phyloP scores from a whole-genome alignment of 805 yeast genomes.

The Groenewaldozyma tartarivorans region DNA sequence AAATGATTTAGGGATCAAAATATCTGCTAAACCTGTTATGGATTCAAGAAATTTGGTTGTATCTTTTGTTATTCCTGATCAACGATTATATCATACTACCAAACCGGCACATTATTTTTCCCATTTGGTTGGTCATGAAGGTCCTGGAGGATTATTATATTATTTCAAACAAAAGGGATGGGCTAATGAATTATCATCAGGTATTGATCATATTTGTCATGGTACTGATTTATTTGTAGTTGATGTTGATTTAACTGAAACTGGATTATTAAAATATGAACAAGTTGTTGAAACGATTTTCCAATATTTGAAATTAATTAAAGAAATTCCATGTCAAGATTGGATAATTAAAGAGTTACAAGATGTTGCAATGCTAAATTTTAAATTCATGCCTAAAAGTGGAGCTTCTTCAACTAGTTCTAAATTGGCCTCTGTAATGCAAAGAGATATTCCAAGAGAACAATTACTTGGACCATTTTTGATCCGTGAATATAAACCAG shows the following conservation, averaged over 20 bases:
- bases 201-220: constrained; percentile 43
- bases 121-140: constrained; percentile 89
- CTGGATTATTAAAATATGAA: constrained; percentile 53
- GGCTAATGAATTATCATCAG: constrained; percentile 74
- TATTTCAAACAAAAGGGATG: constrained; percentile 62
- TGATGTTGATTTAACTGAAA: constrained; percentile 64
- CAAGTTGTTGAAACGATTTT: constrained; percentile 52
- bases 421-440: constrained; percentile 49
- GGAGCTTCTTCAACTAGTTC: constrained; percentile 69
- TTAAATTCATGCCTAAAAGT: constrained; percentile 72
- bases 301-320: constrained; percentile 62
- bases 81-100: constrained; percentile 52
- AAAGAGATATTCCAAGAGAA: constrained; percentile 56
- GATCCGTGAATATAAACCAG: constrained; percentile 49
- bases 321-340: constrained; percentile 50
- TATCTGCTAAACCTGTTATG: constrained; percentile 72
- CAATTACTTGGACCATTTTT: constrained; percentile 49
- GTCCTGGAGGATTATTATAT: constrained; percentile 71
- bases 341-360: constrained; percentile 76
- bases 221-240: constrained; percentile 62
- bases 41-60: constrained; percentile 61
- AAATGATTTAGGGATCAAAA: constrained; percentile 42
- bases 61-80: constrained; percentile 68
- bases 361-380: constrained; percentile 57
- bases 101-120: constrained; percentile 65